Evolutionary conservation across 345 rosid genomes (phyloP).

Genomic region (Hibiscus trionum): DNA sequence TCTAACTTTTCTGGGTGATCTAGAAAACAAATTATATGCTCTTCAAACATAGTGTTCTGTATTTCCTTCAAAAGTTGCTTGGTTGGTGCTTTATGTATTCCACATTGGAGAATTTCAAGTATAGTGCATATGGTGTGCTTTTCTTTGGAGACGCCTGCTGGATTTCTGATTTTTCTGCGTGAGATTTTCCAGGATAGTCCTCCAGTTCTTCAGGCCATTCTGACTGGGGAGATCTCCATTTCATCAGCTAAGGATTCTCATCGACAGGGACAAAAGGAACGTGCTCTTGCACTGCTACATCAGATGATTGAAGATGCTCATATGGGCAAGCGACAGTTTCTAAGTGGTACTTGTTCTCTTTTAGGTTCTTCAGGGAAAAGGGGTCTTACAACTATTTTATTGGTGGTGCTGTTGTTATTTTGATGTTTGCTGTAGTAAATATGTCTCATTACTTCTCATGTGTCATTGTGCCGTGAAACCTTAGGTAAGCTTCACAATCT

Average conservation of each 20-base stretch:
- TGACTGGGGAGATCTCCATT: conserved; percentile 52
- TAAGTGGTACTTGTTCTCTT: conserved; percentile 57
- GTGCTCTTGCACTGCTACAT: conserved; percentile 79
- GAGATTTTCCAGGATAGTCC: conserved; percentile 50
- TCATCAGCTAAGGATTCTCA: conserved; percentile 61
- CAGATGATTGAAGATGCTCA: conserved; percentile 99
- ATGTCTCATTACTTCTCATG: conserved; percentile 15
- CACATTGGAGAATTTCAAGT: background rate
- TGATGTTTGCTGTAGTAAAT: conserved; percentile 6
- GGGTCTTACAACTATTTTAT: conserved; percentile 1
- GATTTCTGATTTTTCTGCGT: background rate
- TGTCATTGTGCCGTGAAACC: conserved; percentile 18
- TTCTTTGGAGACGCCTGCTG: background rate
- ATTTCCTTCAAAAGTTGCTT: background rate
- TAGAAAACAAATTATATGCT: background rate
- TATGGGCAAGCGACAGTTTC: conserved; percentile 89
- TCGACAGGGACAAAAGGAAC: conserved; percentile 79
- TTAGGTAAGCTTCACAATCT: conserved; percentile 95
- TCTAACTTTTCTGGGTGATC: background rate
- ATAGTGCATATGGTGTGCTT: conserved; percentile 1
- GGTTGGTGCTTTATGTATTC: background rate
- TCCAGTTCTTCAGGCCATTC: conserved; percentile 53
- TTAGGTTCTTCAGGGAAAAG: conserved; percentile 10
- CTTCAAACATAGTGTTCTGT: background rate
- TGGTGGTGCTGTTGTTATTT: conserved; percentile 10